Conservation (phyloP, 2,329 filamentous ascomycete genomes). For the Amauroascus verrucosus region DNA sequence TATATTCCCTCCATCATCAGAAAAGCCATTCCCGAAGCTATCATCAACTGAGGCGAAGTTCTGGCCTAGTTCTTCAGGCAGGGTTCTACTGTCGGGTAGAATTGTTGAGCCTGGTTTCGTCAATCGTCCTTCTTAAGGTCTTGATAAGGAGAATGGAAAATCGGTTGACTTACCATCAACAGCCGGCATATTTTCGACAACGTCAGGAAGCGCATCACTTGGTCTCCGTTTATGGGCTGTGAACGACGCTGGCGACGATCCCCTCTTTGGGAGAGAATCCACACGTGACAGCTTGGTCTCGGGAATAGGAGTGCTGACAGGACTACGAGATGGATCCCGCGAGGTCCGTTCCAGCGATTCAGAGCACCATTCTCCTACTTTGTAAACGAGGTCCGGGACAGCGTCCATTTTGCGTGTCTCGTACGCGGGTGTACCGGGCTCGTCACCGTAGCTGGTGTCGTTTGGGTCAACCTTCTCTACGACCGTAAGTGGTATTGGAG, state of each 20-base stretch:
- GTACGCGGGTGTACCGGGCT: constrained; percentile 51
- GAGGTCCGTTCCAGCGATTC: background rate
- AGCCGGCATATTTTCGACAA: constrained; percentile 36
- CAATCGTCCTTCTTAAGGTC: constrained; percentile 45
- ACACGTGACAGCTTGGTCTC: constrained; percentile 38
- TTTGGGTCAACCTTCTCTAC: constrained; percentile 53
- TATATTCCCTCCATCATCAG: constrained; percentile 56
- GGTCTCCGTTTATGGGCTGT: constrained; percentile 32
- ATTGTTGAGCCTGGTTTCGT: constrained; percentile 52
- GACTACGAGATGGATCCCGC: background rate
- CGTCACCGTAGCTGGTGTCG: constrained; percentile 49
- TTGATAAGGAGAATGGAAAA: constrained; percentile 22
- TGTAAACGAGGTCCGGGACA: constrained; percentile 47
- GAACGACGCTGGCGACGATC: constrained; percentile 15
- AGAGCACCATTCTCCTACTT: constrained; percentile 23
- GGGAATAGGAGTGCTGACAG: constrained; percentile 25
- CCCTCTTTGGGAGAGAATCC: constrained; percentile 30
- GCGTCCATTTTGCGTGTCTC: constrained; percentile 49
- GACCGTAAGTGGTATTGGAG: constrained; percentile 48
- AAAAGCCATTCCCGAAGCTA: constrained; percentile 39
- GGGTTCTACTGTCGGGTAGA: constrained; percentile 42
- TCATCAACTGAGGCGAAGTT: constrained; percentile 29
- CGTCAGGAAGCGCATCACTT: constrained; percentile 37
- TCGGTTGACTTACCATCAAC: constrained; percentile 45
- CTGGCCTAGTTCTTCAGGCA: constrained; percentile 33